These are phyloP conservation scores for Aspergillus taichungensis DNA, from an alignment of 495 filamentous ascomycete species.

Conservation along the genomic window DNA sequence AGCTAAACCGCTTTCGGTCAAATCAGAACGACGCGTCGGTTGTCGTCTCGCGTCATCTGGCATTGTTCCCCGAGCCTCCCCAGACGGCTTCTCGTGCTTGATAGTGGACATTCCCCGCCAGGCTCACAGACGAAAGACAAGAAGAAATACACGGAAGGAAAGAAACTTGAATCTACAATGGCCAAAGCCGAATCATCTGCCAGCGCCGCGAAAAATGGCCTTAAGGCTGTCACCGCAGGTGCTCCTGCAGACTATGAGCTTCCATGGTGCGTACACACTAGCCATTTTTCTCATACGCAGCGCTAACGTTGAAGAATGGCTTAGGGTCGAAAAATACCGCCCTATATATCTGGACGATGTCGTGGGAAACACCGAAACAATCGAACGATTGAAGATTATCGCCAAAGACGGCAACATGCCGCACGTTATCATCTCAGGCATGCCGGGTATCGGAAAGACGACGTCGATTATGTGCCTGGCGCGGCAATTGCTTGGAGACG, in stretches of 20 bases:
- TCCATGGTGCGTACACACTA: conserved; percentile 59
- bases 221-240: conserved; percentile 53
- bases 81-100: not conserved
- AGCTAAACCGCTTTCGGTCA: too few species aligned
- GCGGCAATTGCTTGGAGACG: conserved; percentile 80
- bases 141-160: too few species aligned
- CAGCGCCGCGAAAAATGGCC: conserved; percentile 56
- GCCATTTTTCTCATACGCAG: not conserved
- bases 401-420: conserved; percentile 99
- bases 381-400: conserved; percentile 97
- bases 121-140: too few species aligned
- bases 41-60: too few species aligned
- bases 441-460: conserved; percentile 99
- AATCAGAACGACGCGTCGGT: too few species aligned
- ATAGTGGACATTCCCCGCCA: not conserved
- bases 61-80: not conserved
- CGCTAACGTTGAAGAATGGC: conserved; percentile 1
- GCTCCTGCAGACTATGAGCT: conserved; percentile 69
- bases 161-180: conserved; percentile 14
- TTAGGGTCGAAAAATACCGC: conserved; percentile 97
- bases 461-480: conserved; percentile 92
- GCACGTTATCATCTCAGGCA: conserved; percentile 96
- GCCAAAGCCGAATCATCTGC: conserved; percentile 68
- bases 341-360: conserved; percentile 92
- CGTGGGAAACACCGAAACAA: conserved; percentile 94